phyloP scores from a whole-genome alignment of 1,284 basidiomycete species.

The Fomes fomentarius region DNA sequence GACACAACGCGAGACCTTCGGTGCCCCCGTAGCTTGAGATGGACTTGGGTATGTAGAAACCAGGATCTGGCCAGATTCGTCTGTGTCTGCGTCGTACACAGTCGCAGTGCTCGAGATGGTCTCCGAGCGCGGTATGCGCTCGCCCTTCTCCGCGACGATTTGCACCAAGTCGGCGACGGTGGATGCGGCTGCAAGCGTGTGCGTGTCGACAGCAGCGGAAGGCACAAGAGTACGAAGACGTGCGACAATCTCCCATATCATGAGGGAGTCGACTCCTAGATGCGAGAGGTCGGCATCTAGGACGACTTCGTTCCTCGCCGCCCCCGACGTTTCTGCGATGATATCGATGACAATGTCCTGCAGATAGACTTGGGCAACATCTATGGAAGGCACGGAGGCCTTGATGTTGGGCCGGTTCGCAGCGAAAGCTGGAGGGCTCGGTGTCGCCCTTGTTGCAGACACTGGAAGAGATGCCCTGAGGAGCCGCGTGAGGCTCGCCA shows the following conservation, averaged over 20 bases:
- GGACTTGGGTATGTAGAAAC: not conserved
- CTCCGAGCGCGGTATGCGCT: constrained; percentile 10
- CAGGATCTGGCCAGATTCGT: not conserved
- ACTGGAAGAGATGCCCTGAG: constrained; percentile 35
- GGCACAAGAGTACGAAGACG: constrained; percentile 42
- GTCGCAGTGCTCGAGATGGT: constrained; percentile 25
- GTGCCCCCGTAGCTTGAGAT: not conserved
- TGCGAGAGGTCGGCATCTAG: constrained; percentile 42
- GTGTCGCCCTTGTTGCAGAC: not conserved
- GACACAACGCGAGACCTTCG: constrained; percentile 14
- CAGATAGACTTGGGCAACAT: too few relatives aligned
- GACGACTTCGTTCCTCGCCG: constrained; percentile 35
- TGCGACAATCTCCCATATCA: constrained; percentile 53
- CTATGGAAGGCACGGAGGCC: too few relatives aligned
- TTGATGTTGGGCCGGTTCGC: too few relatives aligned
- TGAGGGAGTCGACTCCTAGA: constrained; percentile 59
- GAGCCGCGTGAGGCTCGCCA: constrained; percentile 47
- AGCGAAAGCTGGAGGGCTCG: too few relatives aligned
- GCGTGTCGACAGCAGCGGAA: constrained; percentile 33
- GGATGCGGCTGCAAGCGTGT: constrained; percentile 40
- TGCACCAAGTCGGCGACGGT: constrained; percentile 35
- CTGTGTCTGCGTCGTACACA: constrained; percentile 33
- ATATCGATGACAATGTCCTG: constrained; percentile 24
- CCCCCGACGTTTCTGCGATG: constrained; percentile 48
- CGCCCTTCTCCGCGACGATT: constrained; percentile 34